Conservation (phyloP, 768 basidiomycete genomes). For the Tephrocybe sp. region DNA sequence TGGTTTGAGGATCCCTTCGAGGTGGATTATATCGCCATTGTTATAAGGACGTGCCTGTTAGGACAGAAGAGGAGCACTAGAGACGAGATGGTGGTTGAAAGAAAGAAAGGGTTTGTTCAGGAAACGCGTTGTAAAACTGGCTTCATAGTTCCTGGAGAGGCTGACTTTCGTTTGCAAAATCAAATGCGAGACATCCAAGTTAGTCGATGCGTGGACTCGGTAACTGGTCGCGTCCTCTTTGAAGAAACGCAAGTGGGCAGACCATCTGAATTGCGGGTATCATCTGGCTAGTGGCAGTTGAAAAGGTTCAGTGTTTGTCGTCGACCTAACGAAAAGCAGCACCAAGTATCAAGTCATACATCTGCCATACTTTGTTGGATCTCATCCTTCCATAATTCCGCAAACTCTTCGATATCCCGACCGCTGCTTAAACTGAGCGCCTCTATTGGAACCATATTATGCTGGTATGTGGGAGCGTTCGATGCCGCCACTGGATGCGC, state of each 20-base stretch:
- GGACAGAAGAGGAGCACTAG: conserved; percentile 1
- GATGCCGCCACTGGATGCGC: conserved; percentile 65
- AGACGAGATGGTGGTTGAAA: background rate
- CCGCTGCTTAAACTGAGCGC: conserved; percentile 79
- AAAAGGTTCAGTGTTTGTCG: too few relatives aligned
- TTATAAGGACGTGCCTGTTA: too few relatives aligned
- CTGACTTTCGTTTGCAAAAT: background rate
- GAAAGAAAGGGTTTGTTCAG: background rate
- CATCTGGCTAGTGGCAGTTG: too few relatives aligned
- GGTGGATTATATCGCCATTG: too few relatives aligned
- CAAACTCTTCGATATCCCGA: conserved; percentile 68
- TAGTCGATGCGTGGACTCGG: too few relatives aligned
- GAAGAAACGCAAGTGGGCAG: too few relatives aligned
- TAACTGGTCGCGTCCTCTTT: too few relatives aligned
- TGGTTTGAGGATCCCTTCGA: too few relatives aligned
- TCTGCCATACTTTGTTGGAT: conserved; percentile 33
- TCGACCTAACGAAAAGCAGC: too few relatives aligned
- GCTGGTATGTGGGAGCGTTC: conserved; percentile 73
- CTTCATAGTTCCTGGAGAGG: conserved; percentile 6
- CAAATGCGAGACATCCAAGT: background rate
- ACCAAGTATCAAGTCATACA: too few relatives aligned
- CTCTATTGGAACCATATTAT: conserved; percentile 92
- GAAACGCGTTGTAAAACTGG: background rate
- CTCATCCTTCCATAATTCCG: conserved; percentile 58
- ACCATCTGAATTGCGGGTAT: too few relatives aligned